These are phyloP conservation scores for Bryum argenteum DNA, from an alignment of 225 moss, liverwort and hornwort species.

Conservation along the genomic window DNA sequence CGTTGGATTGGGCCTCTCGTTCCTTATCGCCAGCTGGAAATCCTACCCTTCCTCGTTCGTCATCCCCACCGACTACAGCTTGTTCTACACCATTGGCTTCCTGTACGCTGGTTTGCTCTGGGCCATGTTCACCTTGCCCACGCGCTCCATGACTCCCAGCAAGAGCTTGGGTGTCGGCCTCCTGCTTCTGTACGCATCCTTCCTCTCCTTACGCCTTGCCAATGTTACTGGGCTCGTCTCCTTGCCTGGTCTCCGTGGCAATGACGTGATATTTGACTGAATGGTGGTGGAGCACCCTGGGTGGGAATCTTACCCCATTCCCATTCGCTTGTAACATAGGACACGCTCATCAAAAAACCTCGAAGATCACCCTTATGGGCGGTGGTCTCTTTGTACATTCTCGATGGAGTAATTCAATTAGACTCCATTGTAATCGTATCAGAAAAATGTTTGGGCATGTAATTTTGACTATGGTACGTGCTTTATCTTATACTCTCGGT, in stretches of 20 bases:
- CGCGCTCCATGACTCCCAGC: conserved; percentile 73
- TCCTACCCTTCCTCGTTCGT: conserved; percentile 68
- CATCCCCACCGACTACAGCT: conserved; percentile 74
- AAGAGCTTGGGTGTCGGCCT: conserved; percentile 80
- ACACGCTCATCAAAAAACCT: neutral
- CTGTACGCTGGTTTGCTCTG: conserved; percentile 70
- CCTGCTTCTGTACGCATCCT: conserved; percentile 63
- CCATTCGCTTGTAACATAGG: conserved; percentile 28
- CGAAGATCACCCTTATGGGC: conserved; percentile 19
- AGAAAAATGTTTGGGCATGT: neutral
- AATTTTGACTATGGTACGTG: neutral
- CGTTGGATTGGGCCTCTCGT: conserved; percentile 79
- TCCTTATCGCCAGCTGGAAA: conserved; percentile 81
- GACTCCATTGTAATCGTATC: conserved; percentile 10
- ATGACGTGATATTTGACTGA: conserved; percentile 23
- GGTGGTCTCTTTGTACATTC: conserved; percentile 28
- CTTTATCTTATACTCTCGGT: no score
- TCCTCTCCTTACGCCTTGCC: conserved; percentile 66
- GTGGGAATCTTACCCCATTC: no score
- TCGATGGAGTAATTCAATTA: conserved; percentile 21
- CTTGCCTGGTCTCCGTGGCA: conserved; percentile 49
- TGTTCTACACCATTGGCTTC: conserved; percentile 85
- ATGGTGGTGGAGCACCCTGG: neutral
- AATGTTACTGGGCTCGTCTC: conserved; percentile 50
- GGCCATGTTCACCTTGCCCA: conserved; percentile 67